phyloP scores from a whole-genome alignment of 176 grass and related monocot species.

The Ananas comosus region DNA sequence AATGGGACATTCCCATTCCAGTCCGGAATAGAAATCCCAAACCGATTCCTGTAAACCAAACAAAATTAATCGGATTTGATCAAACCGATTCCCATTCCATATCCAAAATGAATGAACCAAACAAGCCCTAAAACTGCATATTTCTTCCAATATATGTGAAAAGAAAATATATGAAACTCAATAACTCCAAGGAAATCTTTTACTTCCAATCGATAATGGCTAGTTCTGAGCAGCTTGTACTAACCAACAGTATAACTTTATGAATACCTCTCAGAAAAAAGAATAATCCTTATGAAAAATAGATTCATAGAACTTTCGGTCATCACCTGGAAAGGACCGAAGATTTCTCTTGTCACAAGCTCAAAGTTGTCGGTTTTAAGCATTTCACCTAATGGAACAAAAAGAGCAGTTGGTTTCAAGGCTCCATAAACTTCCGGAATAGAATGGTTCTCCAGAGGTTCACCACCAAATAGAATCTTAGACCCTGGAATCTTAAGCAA shows the following conservation, averaged over 20 bases:
- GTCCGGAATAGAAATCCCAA: no score
- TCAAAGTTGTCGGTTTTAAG: slow-evolving; percentile 69
- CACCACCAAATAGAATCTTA: slow-evolving; percentile 79
- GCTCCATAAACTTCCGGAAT: slow-evolving; percentile 96
- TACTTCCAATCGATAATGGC: not conserved
- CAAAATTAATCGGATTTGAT: no score
- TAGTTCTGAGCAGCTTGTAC: not conserved
- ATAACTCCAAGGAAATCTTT: not conserved
- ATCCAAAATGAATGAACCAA: no score
- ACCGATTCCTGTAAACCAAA: no score
- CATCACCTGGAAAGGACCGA: slow-evolving; percentile 90
- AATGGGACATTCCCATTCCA: no score
- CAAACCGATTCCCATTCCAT: no score
- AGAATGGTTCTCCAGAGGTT: slow-evolving; percentile 69
- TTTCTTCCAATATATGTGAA: not conserved
- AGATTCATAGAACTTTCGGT: not conserved
- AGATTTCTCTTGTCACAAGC: slow-evolving; percentile 81
- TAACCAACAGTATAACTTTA: not conserved
- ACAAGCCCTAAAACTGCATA: no score
- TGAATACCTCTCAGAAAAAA: not conserved
- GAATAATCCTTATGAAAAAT: not conserved
- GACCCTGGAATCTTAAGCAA: slow-evolving; percentile 89
- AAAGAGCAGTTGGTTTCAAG: slow-evolving; percentile 77
- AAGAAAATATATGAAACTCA: not conserved
- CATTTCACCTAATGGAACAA: slow-evolving; percentile 80